These are phyloP conservation scores for Cercospora janseana DNA, from an alignment of 2,329 filamentous ascomycete species.

Conservation along the genomic window DNA sequence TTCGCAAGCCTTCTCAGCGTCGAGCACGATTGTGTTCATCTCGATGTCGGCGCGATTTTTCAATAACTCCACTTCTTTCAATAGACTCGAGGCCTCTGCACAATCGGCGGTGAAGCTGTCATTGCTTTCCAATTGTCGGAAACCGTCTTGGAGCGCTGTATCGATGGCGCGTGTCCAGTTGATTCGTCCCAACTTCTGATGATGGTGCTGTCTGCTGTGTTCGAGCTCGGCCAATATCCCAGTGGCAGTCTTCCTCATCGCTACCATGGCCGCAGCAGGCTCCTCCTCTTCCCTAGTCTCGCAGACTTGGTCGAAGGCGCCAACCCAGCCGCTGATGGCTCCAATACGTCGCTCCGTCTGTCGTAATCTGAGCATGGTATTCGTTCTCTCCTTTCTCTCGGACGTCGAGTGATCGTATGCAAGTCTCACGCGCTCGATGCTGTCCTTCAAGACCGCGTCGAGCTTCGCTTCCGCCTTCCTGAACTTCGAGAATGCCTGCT, in stretches of 20 bases:
- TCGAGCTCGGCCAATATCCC: conserved; percentile 89
- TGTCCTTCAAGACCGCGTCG: conserved; percentile 71
- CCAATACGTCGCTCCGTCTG: conserved; percentile 81
- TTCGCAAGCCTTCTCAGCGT: conserved; percentile 81
- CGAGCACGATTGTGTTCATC: conserved; percentile 70
- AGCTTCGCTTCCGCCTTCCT: conserved; percentile 86
- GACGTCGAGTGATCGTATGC: conserved; percentile 78
- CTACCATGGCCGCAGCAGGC: conserved; percentile 62
- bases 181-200: conserved; percentile 74
- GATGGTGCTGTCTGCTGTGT: conserved; percentile 83
- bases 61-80: conserved; percentile 79
- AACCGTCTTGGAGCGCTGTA: conserved; percentile 79
- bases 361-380: conserved; percentile 76
- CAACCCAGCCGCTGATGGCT: conserved; percentile 87
- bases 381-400: conserved; percentile 76
- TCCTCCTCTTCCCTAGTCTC: conserved; percentile 68
- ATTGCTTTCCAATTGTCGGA: conserved; percentile 74
- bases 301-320: conserved; percentile 81
- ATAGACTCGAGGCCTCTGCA: conserved; percentile 64
- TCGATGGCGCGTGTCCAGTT: conserved; percentile 88
- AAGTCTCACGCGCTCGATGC: conserved; percentile 71
- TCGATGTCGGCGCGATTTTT: conserved; percentile 82
- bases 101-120: conserved; percentile 60
- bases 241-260: conserved; percentile 82
- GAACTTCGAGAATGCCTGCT: conserved; percentile 80